Percentiles rank a stretch among this genome's conserved stretches.
These are phyloP conservation scores for Trypanosoma vivax DNA, from an alignment of 208 protist species.

Conservation along the genomic window DNA sequence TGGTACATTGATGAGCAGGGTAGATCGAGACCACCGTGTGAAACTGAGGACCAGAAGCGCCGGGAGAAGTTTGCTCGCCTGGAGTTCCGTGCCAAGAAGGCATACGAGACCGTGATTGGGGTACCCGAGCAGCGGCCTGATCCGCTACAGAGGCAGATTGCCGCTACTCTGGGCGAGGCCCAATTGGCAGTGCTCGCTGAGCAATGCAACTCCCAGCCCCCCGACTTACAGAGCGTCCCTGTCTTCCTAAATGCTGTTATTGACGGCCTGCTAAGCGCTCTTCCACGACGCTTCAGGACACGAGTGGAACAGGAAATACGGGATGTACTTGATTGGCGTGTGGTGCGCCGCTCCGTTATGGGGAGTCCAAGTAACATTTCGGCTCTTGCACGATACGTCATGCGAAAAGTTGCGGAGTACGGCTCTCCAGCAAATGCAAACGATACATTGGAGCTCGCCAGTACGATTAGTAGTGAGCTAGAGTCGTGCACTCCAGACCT, in stretches of 20 bases:
- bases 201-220: constrained; percentile 45
- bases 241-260: constrained; percentile 41
- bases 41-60: constrained; percentile 17
- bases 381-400: constrained; percentile 54
- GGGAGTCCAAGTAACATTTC: constrained; percentile 42
- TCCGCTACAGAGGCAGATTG: constrained; percentile 15
- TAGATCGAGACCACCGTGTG: constrained; percentile 41
- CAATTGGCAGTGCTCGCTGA: constrained; percentile 35
- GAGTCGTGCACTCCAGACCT: constrained; percentile 43
- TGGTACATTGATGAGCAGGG: constrained; percentile 67
- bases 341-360: constrained; percentile 32
- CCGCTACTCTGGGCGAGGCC: constrained; percentile 33
- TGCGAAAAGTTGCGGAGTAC: constrained; percentile 53
- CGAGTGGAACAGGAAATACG: constrained; percentile 62
- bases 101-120: constrained; percentile 59
- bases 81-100: constrained; percentile 65
- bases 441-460: constrained; percentile 23
- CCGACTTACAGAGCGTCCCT: constrained; percentile 38
- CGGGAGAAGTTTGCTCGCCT: constrained; percentile 43
- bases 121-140: constrained; percentile 23
- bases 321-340: constrained; percentile 69
- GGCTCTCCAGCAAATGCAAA: constrained; percentile 55
- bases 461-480: constrained; percentile 33
- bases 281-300: constrained; percentile 54
- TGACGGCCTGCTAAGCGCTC: constrained; percentile 49